These are phyloP conservation scores for Bretziella fagacearum DNA, from an alignment of 2,329 filamentous ascomycete genomes.

Conservation along the genomic window DNA sequence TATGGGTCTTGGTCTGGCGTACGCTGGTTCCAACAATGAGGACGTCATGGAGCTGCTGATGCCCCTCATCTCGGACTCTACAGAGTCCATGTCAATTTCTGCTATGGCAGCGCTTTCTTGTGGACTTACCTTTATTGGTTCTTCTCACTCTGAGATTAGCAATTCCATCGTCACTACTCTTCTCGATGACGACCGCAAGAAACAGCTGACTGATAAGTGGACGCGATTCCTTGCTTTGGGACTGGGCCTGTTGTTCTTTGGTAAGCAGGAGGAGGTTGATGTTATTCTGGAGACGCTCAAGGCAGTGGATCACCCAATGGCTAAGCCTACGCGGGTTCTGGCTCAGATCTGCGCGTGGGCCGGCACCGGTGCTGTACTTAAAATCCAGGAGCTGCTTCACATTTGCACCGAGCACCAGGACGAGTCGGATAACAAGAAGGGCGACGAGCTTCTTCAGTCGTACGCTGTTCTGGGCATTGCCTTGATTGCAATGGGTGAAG, in stretches of 20 bases:
- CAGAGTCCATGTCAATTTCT: slow-evolving; percentile 82
- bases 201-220: slow-evolving; percentile 94
- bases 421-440: slow-evolving; percentile 85
- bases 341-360: slow-evolving; percentile 97
- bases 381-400: slow-evolving; percentile 91
- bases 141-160: slow-evolving; percentile 76
- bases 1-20: slow-evolving; percentile 89
- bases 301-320: slow-evolving; percentile 91
- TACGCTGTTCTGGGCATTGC: slow-evolving; percentile 92
- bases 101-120: slow-evolving; percentile 88
- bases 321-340: slow-evolving; percentile 84
- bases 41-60: slow-evolving; percentile 72
- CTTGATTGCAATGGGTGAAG: slow-evolving; percentile 93
- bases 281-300: slow-evolving; percentile 94
- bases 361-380: slow-evolving; percentile 88
- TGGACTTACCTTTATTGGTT: slow-evolving; percentile 83
- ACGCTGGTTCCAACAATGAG: slow-evolving; percentile 85
- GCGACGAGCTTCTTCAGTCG: slow-evolving; percentile 84
- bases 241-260: slow-evolving; percentile 85
- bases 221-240: slow-evolving; percentile 91
- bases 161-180: slow-evolving; percentile 85
- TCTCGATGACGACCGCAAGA: slow-evolving; percentile 80
- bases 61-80: slow-evolving; percentile 72
- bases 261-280: slow-evolving; percentile 95
- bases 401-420: slow-evolving; percentile 97